Base-by-base conservation (phyloP, 495 filamentous ascomycete genomes). In the Cercophora samala region DNA sequence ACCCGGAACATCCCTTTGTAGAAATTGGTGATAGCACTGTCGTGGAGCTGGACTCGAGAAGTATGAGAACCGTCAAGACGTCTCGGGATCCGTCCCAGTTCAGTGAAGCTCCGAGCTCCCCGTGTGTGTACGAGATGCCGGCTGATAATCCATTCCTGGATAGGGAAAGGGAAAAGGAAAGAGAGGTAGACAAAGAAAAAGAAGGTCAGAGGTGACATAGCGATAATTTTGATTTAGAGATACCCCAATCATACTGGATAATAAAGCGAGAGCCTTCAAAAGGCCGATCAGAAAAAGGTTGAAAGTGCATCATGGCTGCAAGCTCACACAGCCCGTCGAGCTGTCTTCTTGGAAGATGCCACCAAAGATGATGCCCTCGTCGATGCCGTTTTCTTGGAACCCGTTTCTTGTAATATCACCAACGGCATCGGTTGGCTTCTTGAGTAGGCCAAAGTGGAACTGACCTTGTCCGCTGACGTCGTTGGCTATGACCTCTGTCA, bases 311-410 rank as follows among this genome's bases (percentile, higher is more conserved):
- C 58, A 60, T 29, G 58, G 58, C 25, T 5, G 13, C 61, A 78
- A 66, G 58, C 74, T 78, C 18, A 80, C 62, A 67, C 77, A 79
- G 5, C 74, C 76, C 24, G 19, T 63, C 15, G 74, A 26, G 55
- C 74, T 81, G 64, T 80, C 74, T 68, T 83, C 82, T 54, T 80
- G 66, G 68, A 83, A 84, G 56, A 83, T 76, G 19, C 82, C 81
- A 1, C 78, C 77, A 66, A 75, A 83, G 19, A 80, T 73, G n/a
- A 84, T 63, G 6, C 80, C 82, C 61, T 84, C 81, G 54, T 81
- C 71, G 60, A 83, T 77, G 5, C 73, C 78, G 13, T 65, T 63
- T 60, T 73, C 70, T 63, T 83, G 82, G 58, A 76, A 76, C 5
- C 81, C 81, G 56, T 76, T 70, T 59, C 77, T 72, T 29, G 77